Percentiles rank a stretch among this genome's conserved stretches.
Evolutionary conservation across 2,329 filamentous ascomycete species (phyloP).

Genomic region (Fusarium tuaranense): DNA sequence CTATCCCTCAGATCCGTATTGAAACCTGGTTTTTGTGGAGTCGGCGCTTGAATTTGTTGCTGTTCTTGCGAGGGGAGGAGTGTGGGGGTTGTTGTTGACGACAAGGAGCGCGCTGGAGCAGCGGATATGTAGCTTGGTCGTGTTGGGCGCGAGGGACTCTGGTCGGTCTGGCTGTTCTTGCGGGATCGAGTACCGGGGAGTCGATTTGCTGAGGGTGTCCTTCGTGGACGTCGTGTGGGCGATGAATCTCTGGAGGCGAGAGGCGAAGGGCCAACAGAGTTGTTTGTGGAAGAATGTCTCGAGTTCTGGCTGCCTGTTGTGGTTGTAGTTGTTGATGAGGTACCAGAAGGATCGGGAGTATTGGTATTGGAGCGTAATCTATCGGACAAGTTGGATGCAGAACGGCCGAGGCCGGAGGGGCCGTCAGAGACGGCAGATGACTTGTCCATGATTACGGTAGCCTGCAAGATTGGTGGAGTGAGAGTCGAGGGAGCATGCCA

Average conservation of each 20-base stretch:
- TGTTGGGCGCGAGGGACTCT: conserved; percentile 69
- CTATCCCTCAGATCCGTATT: conserved; percentile 65
- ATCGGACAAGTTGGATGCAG: conserved; percentile 33
- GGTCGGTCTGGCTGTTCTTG: conserved; percentile 73
- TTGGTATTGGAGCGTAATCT: conserved; percentile 40
- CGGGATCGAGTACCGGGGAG: conserved; percentile 65
- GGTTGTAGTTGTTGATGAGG: conserved; percentile 39
- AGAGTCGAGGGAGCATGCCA: conserved; percentile 49
- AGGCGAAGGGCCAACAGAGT: conserved; percentile 52
- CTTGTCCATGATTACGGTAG: conserved; percentile 51
- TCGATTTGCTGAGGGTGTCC: conserved; percentile 51
- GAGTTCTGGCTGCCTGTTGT: conserved; percentile 47
- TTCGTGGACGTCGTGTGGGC: conserved; percentile 55
- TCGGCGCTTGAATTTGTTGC: conserved; percentile 68
- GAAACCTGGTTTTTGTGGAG: conserved; percentile 71
- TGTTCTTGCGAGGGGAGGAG: conserved; percentile 73
- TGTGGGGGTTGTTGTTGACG: conserved; percentile 74
- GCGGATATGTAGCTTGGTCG: conserved; percentile 67
- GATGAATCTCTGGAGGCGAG: conserved; percentile 60
- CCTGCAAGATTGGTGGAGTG: conserved; percentile 43
- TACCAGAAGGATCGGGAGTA: conserved; percentile 40
- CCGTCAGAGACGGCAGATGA: conserved; percentile 46
- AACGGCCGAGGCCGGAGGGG: conserved; percentile 34
- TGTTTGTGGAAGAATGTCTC: conserved; percentile 52
- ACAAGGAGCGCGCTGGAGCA: conserved; percentile 74